Evolutionary conservation across 441 rosid species (phyloP), one percentile per base, ranked within the genome.

Genomic region (Theobroma grandiflorum): DNA sequence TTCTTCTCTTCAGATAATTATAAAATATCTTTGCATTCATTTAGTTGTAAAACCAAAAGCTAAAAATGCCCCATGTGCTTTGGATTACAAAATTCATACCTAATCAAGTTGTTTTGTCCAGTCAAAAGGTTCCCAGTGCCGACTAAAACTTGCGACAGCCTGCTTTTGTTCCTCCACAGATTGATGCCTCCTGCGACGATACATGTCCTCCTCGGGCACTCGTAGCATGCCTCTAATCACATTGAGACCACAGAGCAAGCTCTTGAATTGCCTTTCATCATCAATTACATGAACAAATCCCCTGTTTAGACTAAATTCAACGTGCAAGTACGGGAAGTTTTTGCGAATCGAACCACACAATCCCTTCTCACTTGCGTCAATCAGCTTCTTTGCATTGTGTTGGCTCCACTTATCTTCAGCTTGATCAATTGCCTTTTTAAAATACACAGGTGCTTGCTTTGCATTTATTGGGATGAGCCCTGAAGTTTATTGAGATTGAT

Each of bases 331-430:
- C 0, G 99, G 98, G 77, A 96, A 96, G 74, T 96, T 88, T 88
- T 92, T 93, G 0, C 98, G 95, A 16, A 96, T 92, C 47, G 97
- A 94, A 74, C 88, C 88, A 4, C 94, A 91, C 69, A 95, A 81
- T 65, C 98, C 98, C 80, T 92, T 94, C 71, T 79, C 87, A 68
- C 95, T 91, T 1, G 99, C 94, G 79, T 94, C 98, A 2, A 91
- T 95, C n/a, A 95, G 92, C 87, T 88, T 95, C 89, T 94, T 95
- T n/a, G 98, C 94, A 61, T 92, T 92, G 82, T 95, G 99, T 64
- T 93, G 99, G 89, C 97, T 95, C 99, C 97, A 94, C 78, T 95
- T 97, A 31, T 95, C 97, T 81, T 95, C 98, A 0, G 99, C 99
- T 86, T 95, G 95, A 1, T 93, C 96, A 8, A 93, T 93, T 16